Evolutionary conservation across 257 asterid species (phyloP).

Genomic region (Oldenlandia corymbosa): DNA sequence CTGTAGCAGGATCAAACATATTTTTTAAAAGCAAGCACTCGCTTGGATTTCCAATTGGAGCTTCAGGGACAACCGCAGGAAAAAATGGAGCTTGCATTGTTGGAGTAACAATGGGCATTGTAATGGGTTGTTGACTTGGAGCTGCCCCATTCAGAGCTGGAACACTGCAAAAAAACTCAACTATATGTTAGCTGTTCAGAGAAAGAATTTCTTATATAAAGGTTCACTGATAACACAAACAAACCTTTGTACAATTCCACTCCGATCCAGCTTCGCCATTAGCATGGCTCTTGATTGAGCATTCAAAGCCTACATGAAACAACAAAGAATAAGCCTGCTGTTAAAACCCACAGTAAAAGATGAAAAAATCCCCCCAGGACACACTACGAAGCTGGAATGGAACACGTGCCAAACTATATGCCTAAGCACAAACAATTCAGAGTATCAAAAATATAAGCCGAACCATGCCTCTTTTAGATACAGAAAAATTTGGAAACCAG

Average conservation of each 20-base stretch:
- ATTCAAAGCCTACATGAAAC: conserved; percentile 76
- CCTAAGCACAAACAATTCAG: no score
- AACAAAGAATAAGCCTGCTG: no score
- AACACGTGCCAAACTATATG: no score
- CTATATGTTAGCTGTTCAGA: conserved; percentile 4
- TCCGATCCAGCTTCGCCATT: conserved; percentile 94
- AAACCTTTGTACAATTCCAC: conserved; percentile 82
- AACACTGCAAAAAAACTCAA: conserved; percentile 37
- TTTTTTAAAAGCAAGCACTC: conserved; percentile 92
- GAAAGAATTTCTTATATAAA: neutral
- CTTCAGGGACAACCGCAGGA: conserved; percentile 65
- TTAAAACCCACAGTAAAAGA: no score
- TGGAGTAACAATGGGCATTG: conserved; percentile 63
- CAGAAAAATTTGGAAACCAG: neutral
- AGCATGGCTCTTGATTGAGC: conserved; percentile 97
- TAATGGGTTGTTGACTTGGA: conserved; percentile 50
- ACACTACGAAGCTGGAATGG: no score
- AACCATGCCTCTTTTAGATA: no score
- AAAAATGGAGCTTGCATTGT: conserved; percentile 42
- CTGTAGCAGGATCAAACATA: conserved; percentile 91
- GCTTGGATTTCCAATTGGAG: conserved; percentile 89
- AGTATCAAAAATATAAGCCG: no score
- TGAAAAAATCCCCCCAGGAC: no score
- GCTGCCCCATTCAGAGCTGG: conserved; percentile 65
- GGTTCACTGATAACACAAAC: conserved; percentile 5